These are phyloP conservation scores for Cephaloascus fragrans DNA, from an alignment of 805 yeast species.

Conservation along the genomic window DNA sequence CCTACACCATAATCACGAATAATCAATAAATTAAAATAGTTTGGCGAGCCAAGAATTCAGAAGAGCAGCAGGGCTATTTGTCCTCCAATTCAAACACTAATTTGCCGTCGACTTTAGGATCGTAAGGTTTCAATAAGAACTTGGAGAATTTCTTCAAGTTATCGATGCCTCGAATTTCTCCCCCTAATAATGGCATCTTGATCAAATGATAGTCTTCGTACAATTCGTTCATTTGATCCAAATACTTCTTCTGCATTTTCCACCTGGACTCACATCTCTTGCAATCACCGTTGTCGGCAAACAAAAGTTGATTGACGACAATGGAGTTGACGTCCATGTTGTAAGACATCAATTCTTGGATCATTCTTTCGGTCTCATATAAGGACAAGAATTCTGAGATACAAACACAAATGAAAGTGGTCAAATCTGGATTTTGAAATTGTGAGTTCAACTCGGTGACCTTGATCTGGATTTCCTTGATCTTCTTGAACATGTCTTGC, in stretches of 20 bases:
- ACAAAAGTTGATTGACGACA: slow-evolving; percentile 87
- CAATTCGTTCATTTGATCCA: slow-evolving; percentile 90
- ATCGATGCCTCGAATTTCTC: slow-evolving; percentile 89
- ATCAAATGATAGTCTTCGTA: slow-evolving; percentile 96
- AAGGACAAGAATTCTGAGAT: slow-evolving; percentile 93
- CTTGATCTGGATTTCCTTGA: slow-evolving; percentile 69
- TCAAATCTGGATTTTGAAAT: slow-evolving; percentile 91
- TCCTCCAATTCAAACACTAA: slow-evolving; percentile 48
- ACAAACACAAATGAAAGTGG: slow-evolving; percentile 94
- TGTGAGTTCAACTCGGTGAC: slow-evolving; percentile 88
- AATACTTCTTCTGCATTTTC: slow-evolving; percentile 92
- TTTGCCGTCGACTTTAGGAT: slow-evolving; percentile 50
- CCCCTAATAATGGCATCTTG: slow-evolving; percentile 89
- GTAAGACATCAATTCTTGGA: slow-evolving; percentile 90
- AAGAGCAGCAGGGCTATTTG: slow-evolving; percentile 13
- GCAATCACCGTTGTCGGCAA: slow-evolving; percentile 65
- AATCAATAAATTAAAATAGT: neutral
- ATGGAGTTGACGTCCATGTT: slow-evolving; percentile 96
- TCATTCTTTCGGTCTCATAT: slow-evolving; percentile 95
- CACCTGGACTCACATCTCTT: slow-evolving; percentile 87
- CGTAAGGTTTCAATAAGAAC: slow-evolving; percentile 69
- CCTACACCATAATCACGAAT: neutral
- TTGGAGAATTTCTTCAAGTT: slow-evolving; percentile 77
- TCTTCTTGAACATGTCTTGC: slow-evolving; percentile 66
- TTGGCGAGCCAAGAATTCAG: too few species aligned